These are phyloP conservation scores for Lyophyllum shimeji DNA, from an alignment of 768 basidiomycete species.

Conservation along the genomic window DNA sequence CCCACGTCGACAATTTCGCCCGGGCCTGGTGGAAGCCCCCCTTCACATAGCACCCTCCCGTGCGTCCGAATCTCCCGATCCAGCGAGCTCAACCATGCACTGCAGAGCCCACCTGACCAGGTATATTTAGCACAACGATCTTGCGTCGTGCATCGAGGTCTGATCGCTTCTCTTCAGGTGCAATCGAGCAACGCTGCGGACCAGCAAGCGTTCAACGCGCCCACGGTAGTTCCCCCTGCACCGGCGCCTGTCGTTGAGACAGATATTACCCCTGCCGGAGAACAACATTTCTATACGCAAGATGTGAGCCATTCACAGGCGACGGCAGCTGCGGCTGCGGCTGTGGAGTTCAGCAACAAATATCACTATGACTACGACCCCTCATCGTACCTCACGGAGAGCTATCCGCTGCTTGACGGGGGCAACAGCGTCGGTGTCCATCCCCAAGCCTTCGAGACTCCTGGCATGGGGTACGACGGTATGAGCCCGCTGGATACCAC, in stretches of 20 bases:
- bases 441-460: slow-evolving; percentile 12
- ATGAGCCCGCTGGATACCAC: slow-evolving; percentile 7
- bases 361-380: slow-evolving; percentile 14
- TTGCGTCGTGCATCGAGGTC: not conserved
- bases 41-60: slow-evolving; percentile 17
- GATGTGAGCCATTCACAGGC: slow-evolving; percentile 12
- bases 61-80: slow-evolving; percentile 30
- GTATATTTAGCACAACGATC: slow-evolving; percentile 13
- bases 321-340: not conserved
- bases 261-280: slow-evolving; percentile 3
- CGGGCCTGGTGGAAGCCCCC: slow-evolving; percentile 28
- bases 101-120: slow-evolving; percentile 28
- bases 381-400: slow-evolving; percentile 11
- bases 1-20: slow-evolving; percentile 46
- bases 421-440: slow-evolving; percentile 12
- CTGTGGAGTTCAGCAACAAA: slow-evolving; percentile 15
- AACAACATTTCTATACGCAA: slow-evolving; percentile 16
- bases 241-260: slow-evolving; percentile 3
- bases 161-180: not conserved
- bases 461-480: slow-evolving; percentile 10
- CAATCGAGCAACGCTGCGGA: not conserved
- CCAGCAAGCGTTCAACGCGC: slow-evolving; percentile 1
- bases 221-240: not conserved
- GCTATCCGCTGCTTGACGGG: slow-evolving; percentile 17
- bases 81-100: slow-evolving; percentile 36